Evolutionary conservation across 2,329 filamentous ascomycete genomes (phyloP), one percentile per base, ranked within the genome.

Genomic region (Monosporascus sp.): DNA sequence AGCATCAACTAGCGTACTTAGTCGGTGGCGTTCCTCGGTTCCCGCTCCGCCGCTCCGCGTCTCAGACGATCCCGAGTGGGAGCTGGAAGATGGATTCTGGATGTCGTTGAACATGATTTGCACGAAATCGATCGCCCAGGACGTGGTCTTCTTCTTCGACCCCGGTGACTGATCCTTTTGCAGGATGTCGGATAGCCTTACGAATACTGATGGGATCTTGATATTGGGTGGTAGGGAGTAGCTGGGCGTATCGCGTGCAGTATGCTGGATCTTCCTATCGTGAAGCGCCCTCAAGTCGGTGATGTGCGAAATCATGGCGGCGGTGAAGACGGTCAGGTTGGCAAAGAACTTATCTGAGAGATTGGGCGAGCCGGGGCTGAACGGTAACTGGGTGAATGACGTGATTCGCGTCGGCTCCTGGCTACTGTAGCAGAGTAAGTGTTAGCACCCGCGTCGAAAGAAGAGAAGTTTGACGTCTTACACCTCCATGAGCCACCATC

Each of bases 401-500:
- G 55, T 55, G 47, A 69, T 62, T 34, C 56, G 61, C 7, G 57
- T 55, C 17, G 60, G 56, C 16, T 58, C 40, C 51, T 61, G 52
- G 49, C 52, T 46, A 56, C 62, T 59, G 50, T 36, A 51, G 31
- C 47, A 16, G 19, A 22, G 38, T 7, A 49, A 22, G 38, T 7
- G 49, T 46, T 44, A 54, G 61, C 52, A 60, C 54, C 37, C 49
- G 51, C 34, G n/a, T 43, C 22, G 48, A 40, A 45, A 20, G 40
- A 22, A 20, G 11, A n/a, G 49, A 20, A 43, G 53, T 31, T 47
- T 22, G 36, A 53, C 49, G 31, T 75, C 80, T 72, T 73, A 85
- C 79, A 83, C 69, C 69, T 87, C 80, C 51, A 90, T 75, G 55
- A 92, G 74, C 84, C 87, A 92, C 89, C 90, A 96, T 56, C 80